phyloP scores from a whole-genome alignment of 257 asterid genomes.

The Solanum etuberosum region DNA sequence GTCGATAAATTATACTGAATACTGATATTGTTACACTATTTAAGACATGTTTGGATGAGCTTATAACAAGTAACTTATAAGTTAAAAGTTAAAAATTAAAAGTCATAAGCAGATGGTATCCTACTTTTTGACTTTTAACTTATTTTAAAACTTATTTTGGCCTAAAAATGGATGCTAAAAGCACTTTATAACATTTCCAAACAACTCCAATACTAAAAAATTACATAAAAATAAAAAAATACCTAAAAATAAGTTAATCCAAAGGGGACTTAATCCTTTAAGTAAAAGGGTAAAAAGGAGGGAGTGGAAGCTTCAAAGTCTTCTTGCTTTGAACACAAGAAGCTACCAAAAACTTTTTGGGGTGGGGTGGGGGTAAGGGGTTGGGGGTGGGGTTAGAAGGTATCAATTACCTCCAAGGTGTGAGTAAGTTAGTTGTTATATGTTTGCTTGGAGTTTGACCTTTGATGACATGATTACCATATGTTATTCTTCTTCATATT shows the following conservation, averaged over 20 bases:
- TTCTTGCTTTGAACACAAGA: conserved; percentile 39
- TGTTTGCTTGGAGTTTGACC: conserved; percentile 42
- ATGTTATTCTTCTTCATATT: conserved; percentile 1
- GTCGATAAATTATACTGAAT: background rate
- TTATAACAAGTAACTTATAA: too few relatives aligned
- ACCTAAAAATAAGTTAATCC: too few relatives aligned
- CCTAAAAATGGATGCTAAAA: background rate
- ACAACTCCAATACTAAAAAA: background rate
- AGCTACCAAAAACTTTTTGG: conserved; percentile 28
- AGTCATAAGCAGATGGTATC: background rate
- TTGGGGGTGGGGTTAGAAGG: background rate
- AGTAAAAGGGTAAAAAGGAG: background rate
- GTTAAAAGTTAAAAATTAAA: too few relatives aligned
- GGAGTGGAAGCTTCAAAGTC: conserved; percentile 16
- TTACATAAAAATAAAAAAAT: too few relatives aligned
- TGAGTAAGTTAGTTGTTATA: conserved; percentile 16
- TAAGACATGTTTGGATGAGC: background rate
- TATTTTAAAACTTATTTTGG: too few relatives aligned
- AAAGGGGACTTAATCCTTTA: background rate
- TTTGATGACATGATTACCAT: conserved; percentile 26
- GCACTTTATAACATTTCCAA: background rate
- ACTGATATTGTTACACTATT: background rate
- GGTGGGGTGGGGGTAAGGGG: background rate
- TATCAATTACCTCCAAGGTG: conserved; percentile 20
- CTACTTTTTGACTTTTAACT: background rate